Evolutionary conservation across 1,284 basidiomycete species (phyloP), one percentile per base, ranked within the genome.

Genomic region (Exobasidium cylindrosporum): DNA sequence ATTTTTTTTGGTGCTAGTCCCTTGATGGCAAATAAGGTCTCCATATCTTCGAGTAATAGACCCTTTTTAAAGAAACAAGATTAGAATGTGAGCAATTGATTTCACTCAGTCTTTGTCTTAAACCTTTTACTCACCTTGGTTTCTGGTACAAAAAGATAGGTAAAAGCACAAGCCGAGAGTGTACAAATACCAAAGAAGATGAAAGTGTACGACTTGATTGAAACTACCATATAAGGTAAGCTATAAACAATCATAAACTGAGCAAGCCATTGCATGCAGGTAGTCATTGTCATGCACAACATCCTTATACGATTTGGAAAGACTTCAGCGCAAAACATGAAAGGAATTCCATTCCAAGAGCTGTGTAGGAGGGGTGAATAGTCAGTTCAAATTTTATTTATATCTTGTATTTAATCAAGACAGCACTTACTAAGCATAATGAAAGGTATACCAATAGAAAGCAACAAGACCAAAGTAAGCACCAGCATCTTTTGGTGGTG

Each of bases 231-330:
- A 30, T 71, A 67, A 23, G 76, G 76, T 2, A 76, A 73, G 62
- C 73, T 65, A 56, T 73, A 69, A 28, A 71, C 69, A 44, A 78
- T 75, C 60, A 70, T 70, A 49, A 76, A 73, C 62, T 78, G 76
- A 68, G 72, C 74, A 55, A 68, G 61, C 69, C 69, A 72, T 62
- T 72, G 69, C 35, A 53, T 57, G 64, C 65, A 65, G 17, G 67
- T 66, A 1, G 67, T 76, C 11, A 61, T 46, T 3, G 64, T 53
- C 76, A 78, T 78, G 52, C 72, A 73, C 1, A 78, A 63, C n/a
- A 74, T 69, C 29, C 76, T 73, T 3, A 78, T 62, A 59, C 76
- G 76, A 60, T 78, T 78, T 6, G 76, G 76, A 11, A 74, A 72
- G n/a, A 73, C 69, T 61, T 78, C 76, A 31, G 74, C 68, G 57